These are phyloP conservation scores for Solanum paucissectum DNA, from an alignment of 257 asterid genomes.

Conservation along the genomic window DNA sequence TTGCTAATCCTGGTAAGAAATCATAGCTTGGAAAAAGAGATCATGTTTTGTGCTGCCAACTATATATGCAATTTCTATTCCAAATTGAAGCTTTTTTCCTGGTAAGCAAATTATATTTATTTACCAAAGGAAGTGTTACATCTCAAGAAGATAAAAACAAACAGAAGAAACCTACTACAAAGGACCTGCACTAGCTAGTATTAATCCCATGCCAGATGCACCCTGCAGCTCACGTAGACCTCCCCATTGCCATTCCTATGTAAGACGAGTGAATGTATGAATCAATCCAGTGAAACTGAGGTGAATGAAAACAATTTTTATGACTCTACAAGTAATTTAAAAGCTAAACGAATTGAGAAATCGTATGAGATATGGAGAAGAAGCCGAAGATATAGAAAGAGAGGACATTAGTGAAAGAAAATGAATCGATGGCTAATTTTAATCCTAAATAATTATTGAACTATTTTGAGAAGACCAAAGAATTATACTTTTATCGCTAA, in stretches of 20 bases:
- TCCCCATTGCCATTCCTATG: no score
- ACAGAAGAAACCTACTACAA: neutral
- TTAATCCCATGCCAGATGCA: neutral
- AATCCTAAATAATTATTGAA: neutral
- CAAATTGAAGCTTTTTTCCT: neutral
- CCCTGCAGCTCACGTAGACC: neutral
- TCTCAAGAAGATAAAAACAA: neutral
- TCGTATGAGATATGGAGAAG: neutral
- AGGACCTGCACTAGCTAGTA: neutral
- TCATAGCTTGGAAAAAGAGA: neutral
- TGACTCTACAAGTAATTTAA: neutral
- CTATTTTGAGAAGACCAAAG: no score
- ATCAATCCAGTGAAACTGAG: neutral
- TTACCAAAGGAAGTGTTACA: neutral
- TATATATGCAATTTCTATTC: neutral
- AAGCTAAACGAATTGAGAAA: neutral
- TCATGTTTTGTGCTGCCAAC: neutral
- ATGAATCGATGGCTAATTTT: neutral
- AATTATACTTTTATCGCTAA: no score
- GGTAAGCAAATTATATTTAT: neutral
- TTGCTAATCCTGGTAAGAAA: constrained; percentile 74
- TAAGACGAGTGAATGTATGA: no score
- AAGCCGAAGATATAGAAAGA: no score
- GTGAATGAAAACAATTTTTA: no score
- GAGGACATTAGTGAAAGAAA: neutral